phyloP scores from a whole-genome alignment of 2,329 filamentous ascomycete species.

The Paecilomyces variotii region DNA sequence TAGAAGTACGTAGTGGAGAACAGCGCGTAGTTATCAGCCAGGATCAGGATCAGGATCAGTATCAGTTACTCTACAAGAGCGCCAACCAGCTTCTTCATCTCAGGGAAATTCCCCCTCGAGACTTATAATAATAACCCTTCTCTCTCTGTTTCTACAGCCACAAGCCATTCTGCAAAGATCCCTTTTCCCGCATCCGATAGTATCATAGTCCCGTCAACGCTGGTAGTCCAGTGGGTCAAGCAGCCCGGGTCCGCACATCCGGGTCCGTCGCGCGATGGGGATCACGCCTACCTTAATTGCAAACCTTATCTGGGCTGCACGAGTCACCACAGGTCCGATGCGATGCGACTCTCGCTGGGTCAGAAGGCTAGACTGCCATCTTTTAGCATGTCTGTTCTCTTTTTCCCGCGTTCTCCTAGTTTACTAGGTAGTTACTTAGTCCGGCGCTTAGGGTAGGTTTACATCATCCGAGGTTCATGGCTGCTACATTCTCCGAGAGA shows the following conservation, averaged over 20 bases:
- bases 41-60: neutral
- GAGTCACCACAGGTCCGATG: neutral
- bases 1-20: neutral
- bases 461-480: too few relatives aligned
- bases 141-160: too few relatives aligned
- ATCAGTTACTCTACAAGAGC: neutral
- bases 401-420: neutral
- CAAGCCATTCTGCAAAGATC: too few relatives aligned
- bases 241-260: neutral
- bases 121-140: too few relatives aligned
- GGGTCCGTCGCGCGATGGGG: neutral
- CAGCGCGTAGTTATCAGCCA: neutral
- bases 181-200: neutral
- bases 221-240: neutral
- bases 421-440: neutral
- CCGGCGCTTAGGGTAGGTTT: too few relatives aligned
- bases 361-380: neutral
- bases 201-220: neutral
- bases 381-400: neutral
- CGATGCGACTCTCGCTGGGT: neutral
- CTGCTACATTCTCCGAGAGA: too few relatives aligned
- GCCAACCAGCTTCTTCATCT: too few relatives aligned
- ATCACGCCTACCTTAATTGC: neutral
- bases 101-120: too few relatives aligned
- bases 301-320: neutral